A percentile compares a stretch with the other conserved stretches of the same genome.
These are phyloP conservation scores for Adansonia gregorii DNA, from an alignment of 441 rosid species.

Conservation along the genomic window DNA sequence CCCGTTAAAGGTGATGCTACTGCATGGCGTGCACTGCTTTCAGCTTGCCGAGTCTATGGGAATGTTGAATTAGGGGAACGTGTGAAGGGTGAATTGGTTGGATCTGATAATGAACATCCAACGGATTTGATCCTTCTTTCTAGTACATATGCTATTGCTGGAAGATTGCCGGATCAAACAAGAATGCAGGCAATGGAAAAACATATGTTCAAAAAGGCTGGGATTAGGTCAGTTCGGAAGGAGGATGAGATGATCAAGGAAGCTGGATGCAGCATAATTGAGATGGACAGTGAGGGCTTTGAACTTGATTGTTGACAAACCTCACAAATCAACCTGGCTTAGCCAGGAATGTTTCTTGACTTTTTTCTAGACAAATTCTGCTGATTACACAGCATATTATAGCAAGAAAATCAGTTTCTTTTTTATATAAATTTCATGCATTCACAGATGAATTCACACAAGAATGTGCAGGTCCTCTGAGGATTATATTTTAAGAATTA, in stretches of 20 bases:
- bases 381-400: background rate
- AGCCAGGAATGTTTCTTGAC: background rate
- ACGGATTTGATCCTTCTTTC: slow-evolving; percentile 60
- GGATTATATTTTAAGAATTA: no score
- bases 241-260: slow-evolving; percentile 37
- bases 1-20: slow-evolving; percentile 53
- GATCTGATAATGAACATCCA: slow-evolving; percentile 49
- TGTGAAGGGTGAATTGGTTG: slow-evolving; percentile 43
- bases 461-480: no score
- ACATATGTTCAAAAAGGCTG: background rate
- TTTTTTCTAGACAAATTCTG: background rate
- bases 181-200: slow-evolving; percentile 28
- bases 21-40: slow-evolving; percentile 67
- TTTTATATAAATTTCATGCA: no score
- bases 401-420: no score
- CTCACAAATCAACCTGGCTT: background rate
- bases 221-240: slow-evolving; percentile 20
- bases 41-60: slow-evolving; percentile 64
- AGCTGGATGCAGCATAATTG: slow-evolving; percentile 60
- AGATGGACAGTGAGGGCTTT: slow-evolving; percentile 33
- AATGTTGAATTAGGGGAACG: slow-evolving; percentile 45
- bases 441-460: no score
- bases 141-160: slow-evolving; percentile 52
- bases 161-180: slow-evolving; percentile 41
- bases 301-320: background rate